Percentiles rank a stretch among this genome's conserved stretches.
phyloP scores from a whole-genome alignment of 495 filamentous ascomycete genomes.

The Cercophora samala region DNA sequence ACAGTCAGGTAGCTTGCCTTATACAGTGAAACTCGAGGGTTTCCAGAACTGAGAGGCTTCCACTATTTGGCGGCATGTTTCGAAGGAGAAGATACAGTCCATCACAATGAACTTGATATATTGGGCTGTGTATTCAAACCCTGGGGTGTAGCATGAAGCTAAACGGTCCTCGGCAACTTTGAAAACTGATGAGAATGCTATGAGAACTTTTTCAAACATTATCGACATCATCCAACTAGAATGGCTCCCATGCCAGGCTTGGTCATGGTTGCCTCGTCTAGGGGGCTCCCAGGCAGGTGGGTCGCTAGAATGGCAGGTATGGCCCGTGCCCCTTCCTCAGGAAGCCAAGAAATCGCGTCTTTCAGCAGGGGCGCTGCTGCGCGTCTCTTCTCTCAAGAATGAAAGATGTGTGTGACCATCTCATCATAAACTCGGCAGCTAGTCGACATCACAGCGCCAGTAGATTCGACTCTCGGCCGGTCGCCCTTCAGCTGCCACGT shows the following conservation, averaged over 20 bases:
- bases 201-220: neutral
- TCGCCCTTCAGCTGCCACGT: neutral
- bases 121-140: no score
- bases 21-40: no score
- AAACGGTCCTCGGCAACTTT: neutral
- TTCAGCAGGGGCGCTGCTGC: conserved; percentile 1
- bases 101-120: no score
- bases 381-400: conserved; percentile 2
- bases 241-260: no score
- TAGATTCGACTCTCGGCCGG: neutral
- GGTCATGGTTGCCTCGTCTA: neutral
- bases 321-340: conserved; percentile 1
- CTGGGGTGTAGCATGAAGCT: no score
- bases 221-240: no score
- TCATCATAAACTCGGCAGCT: no score
- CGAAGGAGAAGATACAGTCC: no score
- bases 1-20: no score
- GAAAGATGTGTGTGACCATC: neutral
- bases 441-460: neutral
- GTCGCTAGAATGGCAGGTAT: neutral
- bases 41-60: no score
- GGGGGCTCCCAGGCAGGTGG: neutral
- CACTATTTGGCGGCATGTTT: no score
- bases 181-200: neutral
- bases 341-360: conserved; percentile 14